Base-by-base conservation (phyloP, 202 grass and related monocot genomes). In the Setaria viridis region DNA sequence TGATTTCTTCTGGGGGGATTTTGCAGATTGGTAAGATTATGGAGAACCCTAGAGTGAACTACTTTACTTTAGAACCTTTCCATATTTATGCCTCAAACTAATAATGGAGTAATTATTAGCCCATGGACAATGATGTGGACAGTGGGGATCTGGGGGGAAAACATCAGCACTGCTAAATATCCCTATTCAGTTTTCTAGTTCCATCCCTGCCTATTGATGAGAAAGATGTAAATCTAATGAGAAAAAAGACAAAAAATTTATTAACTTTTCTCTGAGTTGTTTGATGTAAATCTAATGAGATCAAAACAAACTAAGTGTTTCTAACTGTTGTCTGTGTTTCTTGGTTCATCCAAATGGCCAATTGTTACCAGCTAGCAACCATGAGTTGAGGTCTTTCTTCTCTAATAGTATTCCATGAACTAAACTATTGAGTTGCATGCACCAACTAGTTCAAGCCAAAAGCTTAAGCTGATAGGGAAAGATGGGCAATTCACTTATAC, bases 1-100 rank as follows among this genome's bases (percentile, higher is more conserved):
- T 72, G 93, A 99, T 74, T 99, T 96, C 74, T 96, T 99, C 80
- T 99, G 96, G 96, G 90, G 86, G 47, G 91, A 96, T 67, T 99
- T 96, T 90, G 96, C 96, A 90, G 96, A 99, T 77, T 99, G 96
- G 96, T 97, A 94, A 92, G 88, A 62, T 82, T 37, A 39, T n/a
- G 17, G 6, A 48, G 35, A 80, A 55, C 73, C 70, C 62, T 81
- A 82, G 29, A 84, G 30, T 80, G 76, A 50, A 30, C 56, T 83
- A 80, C 56, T 84, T 81, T 43, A 35, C 9, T 62, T 63, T 48
- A 70, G 39, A 50, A 65, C 37, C 20, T 39, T 50, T 78, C 1
- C 3, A 49, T 76, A 33, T 57, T 75, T 39, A 13, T 76, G 13
- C 39, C 17, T 39, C 21, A 41, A 45, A 54, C 33, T 81, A 25